Conservation (phyloP, 768 basidiomycete species). For the Auriscalpium orientale region DNA sequence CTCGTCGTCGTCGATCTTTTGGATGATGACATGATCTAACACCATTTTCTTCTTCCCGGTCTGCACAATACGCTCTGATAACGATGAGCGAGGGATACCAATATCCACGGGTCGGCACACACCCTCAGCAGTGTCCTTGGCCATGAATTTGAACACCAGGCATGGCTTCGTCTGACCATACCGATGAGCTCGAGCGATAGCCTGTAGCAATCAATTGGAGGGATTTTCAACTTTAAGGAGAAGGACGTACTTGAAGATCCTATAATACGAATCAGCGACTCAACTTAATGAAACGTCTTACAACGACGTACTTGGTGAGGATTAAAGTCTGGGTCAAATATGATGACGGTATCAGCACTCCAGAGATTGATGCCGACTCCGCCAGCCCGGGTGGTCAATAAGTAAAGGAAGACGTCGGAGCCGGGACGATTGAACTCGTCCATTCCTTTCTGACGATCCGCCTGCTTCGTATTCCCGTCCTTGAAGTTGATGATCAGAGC, state of each 20-base stretch:
- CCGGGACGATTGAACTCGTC: constrained; percentile 86
- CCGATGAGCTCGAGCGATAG: constrained; percentile 90
- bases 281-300: not conserved
- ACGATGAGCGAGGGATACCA: not conserved
- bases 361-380: constrained; percentile 40
- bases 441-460: constrained; percentile 87
- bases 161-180: constrained; percentile 94
- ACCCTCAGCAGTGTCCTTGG: constrained; percentile 91
- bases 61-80: constrained; percentile 80
- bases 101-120: not conserved
- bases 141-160: constrained; percentile 93
- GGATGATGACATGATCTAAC: constrained; percentile 90
- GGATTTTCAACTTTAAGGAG: not conserved
- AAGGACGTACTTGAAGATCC: constrained; percentile 74
- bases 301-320: constrained; percentile 75
- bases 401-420: constrained; percentile 86
- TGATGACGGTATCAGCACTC: constrained; percentile 84
- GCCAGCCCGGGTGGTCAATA: constrained; percentile 79
- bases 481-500: constrained; percentile 22
- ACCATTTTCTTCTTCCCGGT: constrained; percentile 94
- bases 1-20: constrained; percentile 87
- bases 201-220: constrained; percentile 37
- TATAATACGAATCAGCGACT: constrained; percentile 20
- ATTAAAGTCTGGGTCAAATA: constrained; percentile 96
- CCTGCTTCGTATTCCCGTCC: constrained; percentile 87